These are phyloP conservation scores for Yamadazyma takamatsuzukensis DNA, from an alignment of 805 yeast species.

Conservation along the genomic window DNA sequence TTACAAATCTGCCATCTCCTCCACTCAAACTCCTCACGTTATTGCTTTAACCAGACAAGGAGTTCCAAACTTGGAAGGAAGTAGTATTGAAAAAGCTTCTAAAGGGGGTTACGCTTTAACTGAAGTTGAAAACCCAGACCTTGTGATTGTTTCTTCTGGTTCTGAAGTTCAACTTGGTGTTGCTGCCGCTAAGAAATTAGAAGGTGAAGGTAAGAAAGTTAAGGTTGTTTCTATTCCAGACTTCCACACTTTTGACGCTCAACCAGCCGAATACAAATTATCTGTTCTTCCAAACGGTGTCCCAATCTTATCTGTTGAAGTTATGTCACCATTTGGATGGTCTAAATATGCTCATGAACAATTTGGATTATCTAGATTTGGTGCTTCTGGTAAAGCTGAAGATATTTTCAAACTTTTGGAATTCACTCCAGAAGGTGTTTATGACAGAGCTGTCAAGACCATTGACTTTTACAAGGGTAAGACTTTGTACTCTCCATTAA, in stretches of 20 bases:
- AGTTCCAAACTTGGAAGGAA: slow-evolving; percentile 90
- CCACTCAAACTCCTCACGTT: slow-evolving; percentile 64
- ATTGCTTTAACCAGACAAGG: slow-evolving; percentile 81
- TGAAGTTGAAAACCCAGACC: slow-evolving; percentile 52
- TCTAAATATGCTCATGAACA: slow-evolving; percentile 92
- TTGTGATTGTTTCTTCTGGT: slow-evolving; percentile 86
- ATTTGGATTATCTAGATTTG: slow-evolving; percentile 92
- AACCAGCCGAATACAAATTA: slow-evolving; percentile 72
- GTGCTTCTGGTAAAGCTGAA: slow-evolving; percentile 89
- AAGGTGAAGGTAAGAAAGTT: slow-evolving; percentile 64
- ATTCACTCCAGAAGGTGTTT: slow-evolving; percentile 91
- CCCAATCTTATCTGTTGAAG: slow-evolving; percentile 93
- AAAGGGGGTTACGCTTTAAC: slow-evolving; percentile 90
- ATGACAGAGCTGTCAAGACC: slow-evolving; percentile 77
- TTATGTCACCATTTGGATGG: slow-evolving; percentile 89
- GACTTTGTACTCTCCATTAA: slow-evolving; percentile 69
- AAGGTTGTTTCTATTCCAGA: slow-evolving; percentile 91
- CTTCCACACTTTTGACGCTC: slow-evolving; percentile 83
- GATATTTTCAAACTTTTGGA: slow-evolving; percentile 81
- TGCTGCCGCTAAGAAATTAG: slow-evolving; percentile 75
- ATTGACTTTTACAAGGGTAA: slow-evolving; percentile 79
- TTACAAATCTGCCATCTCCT: slow-evolving; percentile 60
- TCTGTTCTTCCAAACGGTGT: slow-evolving; percentile 91
- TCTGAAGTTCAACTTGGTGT: slow-evolving; percentile 85
- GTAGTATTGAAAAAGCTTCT: slow-evolving; percentile 82